Evolutionary conservation across 2,329 filamentous ascomycete species (phyloP).

Genomic region (Paecilomyces formosus): DNA sequence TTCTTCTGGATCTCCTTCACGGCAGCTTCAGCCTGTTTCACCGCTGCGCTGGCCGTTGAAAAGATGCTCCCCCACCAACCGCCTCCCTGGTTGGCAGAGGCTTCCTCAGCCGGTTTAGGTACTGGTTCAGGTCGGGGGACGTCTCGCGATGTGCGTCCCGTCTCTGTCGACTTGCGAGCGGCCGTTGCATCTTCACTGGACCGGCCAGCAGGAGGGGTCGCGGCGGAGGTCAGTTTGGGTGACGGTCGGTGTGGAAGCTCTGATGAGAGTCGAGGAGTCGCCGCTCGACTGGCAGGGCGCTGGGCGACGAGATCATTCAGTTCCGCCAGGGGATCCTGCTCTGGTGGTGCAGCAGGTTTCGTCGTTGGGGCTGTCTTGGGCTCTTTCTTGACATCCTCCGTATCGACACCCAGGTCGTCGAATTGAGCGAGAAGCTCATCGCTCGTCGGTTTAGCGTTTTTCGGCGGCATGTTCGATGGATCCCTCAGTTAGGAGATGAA

Average conservation of each 20-base stretch:
- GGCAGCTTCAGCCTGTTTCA: slow-evolving; percentile 86
- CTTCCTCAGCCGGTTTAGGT: slow-evolving; percentile 39
- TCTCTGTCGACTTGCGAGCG: slow-evolving; percentile 69
- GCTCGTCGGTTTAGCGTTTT: slow-evolving; percentile 33
- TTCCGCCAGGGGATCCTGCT: slow-evolving; percentile 78
- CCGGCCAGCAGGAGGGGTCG: slow-evolving; percentile 37
- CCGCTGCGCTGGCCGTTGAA: slow-evolving; percentile 63
- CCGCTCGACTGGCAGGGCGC: slow-evolving; percentile 63
- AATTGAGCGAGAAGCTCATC: slow-evolving; percentile 46
- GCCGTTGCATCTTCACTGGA: slow-evolving; percentile 58
- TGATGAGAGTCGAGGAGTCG: slow-evolving; percentile 64
- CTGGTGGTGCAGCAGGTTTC: slow-evolving; percentile 16
- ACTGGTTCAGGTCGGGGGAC: slow-evolving; percentile 30
- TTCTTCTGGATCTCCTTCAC: slow-evolving; percentile 95
- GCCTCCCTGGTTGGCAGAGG: slow-evolving; percentile 45
- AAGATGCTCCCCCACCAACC: slow-evolving; percentile 87
- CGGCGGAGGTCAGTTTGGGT: slow-evolving; percentile 45
- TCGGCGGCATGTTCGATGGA: slow-evolving; percentile 25
- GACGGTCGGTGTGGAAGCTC: slow-evolving; percentile 40
- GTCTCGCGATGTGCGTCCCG: slow-evolving; percentile 58
- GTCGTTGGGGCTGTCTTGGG: slow-evolving; percentile 19
- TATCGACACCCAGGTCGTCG: slow-evolving; percentile 38
- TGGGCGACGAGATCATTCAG: slow-evolving; percentile 72
- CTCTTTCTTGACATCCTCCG: slow-evolving; percentile 15
- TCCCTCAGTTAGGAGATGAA: neutral